These are phyloP conservation scores for Perkinsus olseni DNA, from an alignment of 169 alveolate species.

Conservation along the genomic window DNA sequence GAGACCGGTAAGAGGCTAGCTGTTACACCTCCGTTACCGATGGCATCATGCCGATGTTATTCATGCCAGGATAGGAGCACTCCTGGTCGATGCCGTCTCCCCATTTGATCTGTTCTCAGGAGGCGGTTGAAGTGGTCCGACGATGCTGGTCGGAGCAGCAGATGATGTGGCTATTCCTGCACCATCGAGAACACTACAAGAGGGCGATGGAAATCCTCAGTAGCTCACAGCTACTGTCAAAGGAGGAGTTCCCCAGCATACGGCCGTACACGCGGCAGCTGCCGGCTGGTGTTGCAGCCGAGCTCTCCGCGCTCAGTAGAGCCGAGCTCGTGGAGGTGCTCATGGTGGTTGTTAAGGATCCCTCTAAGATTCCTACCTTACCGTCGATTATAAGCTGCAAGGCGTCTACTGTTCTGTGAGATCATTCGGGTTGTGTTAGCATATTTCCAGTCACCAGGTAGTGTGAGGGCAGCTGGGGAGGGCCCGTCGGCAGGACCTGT, in stretches of 20 bases:
- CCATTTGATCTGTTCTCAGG: not conserved
- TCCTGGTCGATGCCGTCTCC: too few species aligned
- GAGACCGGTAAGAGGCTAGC: too few species aligned
- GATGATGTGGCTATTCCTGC: not conserved
- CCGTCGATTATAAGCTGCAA: not conserved
- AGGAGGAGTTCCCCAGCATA: not conserved
- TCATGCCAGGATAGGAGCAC: too few species aligned
- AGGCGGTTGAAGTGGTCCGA: not conserved
- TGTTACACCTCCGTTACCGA: too few species aligned
- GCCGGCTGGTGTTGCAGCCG: not conserved
- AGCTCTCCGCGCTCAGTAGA: not conserved
- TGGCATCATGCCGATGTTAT: too few species aligned
- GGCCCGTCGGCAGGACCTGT: too few species aligned
- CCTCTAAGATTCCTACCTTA: not conserved
- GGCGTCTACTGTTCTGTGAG: not conserved
- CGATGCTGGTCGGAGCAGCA: not conserved
- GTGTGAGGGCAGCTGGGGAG: too few species aligned
- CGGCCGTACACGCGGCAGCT: not conserved
- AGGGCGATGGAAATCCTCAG: not conserved
- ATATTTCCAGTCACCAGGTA: too few species aligned
- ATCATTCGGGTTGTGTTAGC: not conserved
- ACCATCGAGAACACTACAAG: not conserved
- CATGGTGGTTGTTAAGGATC: not conserved
- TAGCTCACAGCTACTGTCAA: not conserved
- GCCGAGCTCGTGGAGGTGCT: not conserved